Evolutionary conservation across 805 yeast species (phyloP).

Genomic region (Hanseniaspora vineae): DNA sequence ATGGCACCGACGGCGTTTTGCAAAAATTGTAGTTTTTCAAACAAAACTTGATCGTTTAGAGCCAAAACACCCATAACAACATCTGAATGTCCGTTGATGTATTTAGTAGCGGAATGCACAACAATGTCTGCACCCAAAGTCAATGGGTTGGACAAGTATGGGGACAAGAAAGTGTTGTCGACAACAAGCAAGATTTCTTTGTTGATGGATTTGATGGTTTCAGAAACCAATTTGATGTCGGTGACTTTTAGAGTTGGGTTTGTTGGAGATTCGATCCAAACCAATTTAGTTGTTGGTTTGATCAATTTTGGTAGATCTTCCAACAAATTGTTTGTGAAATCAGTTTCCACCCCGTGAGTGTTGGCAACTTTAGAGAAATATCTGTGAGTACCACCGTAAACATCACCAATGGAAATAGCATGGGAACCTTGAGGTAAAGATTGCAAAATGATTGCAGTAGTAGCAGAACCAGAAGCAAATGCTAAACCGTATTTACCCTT

Average conservation of each 20-base stretch:
- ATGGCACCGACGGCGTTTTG: slow-evolving; percentile 84
- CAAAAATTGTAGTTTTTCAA: slow-evolving; percentile 56
- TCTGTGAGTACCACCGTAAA: slow-evolving; percentile 86
- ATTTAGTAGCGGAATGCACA: slow-evolving; percentile 81
- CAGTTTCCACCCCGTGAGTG: slow-evolving; percentile 60
- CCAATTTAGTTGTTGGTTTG: slow-evolving; percentile 53
- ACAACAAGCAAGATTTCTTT: slow-evolving; percentile 53
- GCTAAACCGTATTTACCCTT: slow-evolving; percentile 66
- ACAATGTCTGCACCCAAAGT: slow-evolving; percentile 76
- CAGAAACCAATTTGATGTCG: slow-evolving; percentile 52
- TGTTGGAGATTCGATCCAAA: slow-evolving; percentile 84
- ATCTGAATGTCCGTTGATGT: slow-evolving; percentile 86
- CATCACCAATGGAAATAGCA: slow-evolving; percentile 71
- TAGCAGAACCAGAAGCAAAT: slow-evolving; percentile 75
- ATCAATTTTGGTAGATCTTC: slow-evolving; percentile 44
- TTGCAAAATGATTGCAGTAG: slow-evolving; percentile 67
- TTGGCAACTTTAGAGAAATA: slow-evolving; percentile 77
- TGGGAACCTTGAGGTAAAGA: slow-evolving; percentile 60
- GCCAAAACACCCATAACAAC: slow-evolving; percentile 80
- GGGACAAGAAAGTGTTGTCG: slow-evolving; percentile 82
- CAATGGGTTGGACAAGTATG: slow-evolving; percentile 78
- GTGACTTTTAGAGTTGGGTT: slow-evolving; percentile 78
- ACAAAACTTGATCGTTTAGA: slow-evolving; percentile 46
- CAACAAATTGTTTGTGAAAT: slow-evolving; percentile 54
- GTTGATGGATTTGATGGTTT: slow-evolving; percentile 38